A percentile compares a stretch with the other conserved stretches of the same genome.
Evolutionary conservation across 2,329 filamentous ascomycete genomes (phyloP).

Genomic region (Colletotrichum caudatum): DNA sequence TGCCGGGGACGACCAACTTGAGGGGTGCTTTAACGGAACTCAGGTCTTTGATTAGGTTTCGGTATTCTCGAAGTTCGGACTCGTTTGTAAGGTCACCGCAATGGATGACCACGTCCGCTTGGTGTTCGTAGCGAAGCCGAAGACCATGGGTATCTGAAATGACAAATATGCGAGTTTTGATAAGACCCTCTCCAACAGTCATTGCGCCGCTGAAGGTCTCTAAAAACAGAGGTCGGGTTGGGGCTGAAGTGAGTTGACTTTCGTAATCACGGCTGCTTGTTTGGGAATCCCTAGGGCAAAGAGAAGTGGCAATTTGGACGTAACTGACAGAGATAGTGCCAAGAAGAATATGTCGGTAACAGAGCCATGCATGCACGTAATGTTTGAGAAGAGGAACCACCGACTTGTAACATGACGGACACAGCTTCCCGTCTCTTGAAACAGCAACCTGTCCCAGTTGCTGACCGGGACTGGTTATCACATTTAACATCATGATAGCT

Average conservation of each 20-base stretch:
- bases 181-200: neutral
- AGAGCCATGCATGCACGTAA: neutral
- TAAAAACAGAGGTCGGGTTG: neutral
- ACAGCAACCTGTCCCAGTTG: neutral
- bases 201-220: neutral
- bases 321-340: neutral
- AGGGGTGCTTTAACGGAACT: slow-evolving; percentile 55
- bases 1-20: slow-evolving; percentile 64
- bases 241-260: neutral
- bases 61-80: slow-evolving; percentile 57
- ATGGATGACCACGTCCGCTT: slow-evolving; percentile 63
- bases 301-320: neutral
- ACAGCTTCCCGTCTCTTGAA: neutral
- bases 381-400: neutral
- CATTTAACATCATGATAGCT: neutral
- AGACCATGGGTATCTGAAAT: slow-evolving; percentile 54
- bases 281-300: too few species aligned
- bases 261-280: neutral
- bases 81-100: slow-evolving; percentile 62
- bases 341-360: neutral
- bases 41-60: slow-evolving; percentile 53
- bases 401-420: neutral
- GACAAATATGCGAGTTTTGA: slow-evolving; percentile 54
- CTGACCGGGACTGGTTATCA: neutral
- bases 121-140: slow-evolving; percentile 45